Evolutionary conservation across 805 yeast genomes (phyloP), one percentile per base, ranked within the genome.

Genomic region (Saturnispora gosingensis): DNA sequence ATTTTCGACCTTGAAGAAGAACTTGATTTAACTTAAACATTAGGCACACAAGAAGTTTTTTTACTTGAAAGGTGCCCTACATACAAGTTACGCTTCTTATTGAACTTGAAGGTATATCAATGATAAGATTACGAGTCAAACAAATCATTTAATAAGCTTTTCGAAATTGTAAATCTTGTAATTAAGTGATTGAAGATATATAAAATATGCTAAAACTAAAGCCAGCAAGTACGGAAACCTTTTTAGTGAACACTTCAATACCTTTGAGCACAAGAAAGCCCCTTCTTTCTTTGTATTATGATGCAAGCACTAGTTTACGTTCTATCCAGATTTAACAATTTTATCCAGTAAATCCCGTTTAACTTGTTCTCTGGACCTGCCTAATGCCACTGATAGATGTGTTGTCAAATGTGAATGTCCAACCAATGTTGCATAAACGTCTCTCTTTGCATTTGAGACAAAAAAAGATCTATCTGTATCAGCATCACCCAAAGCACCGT

Each of bases 401-500:
- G 77, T 73, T 43, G 82, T 61, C 49, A 81, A 52, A 11, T 75
- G 70, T 18, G 76, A 76, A 60, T 83, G 88, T 25, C 81, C 81
- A n/a, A 77, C 72, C 45, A 83, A 65, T 20, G 83, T 74, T 0
- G 85, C 75, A 52, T 78, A 77, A 1, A 88, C 78, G 58, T 86
- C 95, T 53, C 86, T 68, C 51, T 80, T 80, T 2, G 83, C 71
- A 58, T 85, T 86, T 5, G 75, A 66, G 54, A 82, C 59, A 79
- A 91, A 90, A 63, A 86, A 91, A 15, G 72, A 72, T 48, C 82
- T 71, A 0, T 83, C 72, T 0, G 95, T 88, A 49, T 80, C 82
- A 9, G 89, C 74, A 60, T 80, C 75, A 0, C 97, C 97, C 1
- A 90, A 65, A 1, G 95, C 96, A 22, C 83, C 70, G 61, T 85